Evolutionary conservation across 2,329 filamentous ascomycete species (phyloP).

Genomic region (Fusarium sp.): DNA sequence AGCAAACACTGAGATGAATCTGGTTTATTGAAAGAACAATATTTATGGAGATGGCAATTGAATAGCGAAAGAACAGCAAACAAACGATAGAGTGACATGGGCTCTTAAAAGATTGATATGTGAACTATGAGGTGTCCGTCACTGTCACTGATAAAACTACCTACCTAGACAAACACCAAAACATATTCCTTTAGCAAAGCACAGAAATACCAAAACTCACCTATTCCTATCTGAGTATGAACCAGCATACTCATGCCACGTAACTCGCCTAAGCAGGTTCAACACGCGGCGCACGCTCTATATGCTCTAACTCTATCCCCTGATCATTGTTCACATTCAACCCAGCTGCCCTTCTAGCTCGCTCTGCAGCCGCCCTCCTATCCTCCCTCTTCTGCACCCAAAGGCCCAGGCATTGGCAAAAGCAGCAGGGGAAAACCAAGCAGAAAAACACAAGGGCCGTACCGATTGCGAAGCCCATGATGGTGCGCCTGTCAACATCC

Average conservation of each 20-base stretch:
- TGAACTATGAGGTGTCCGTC: not conserved
- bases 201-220: not conserved
- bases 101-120: not conserved
- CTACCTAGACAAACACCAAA: not conserved
- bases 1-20: not conserved
- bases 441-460: constrained; percentile 12
- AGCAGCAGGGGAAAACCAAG: constrained; percentile 27
- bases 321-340: no score
- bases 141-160: constrained; percentile 1
- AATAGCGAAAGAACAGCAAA: not conserved
- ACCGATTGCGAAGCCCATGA: constrained; percentile 3
- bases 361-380: not conserved
- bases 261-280: not conserved
- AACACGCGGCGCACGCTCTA: no score
- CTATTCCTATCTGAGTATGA: not conserved
- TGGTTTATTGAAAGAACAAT: not conserved
- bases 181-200: not conserved
- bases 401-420: constrained; percentile 12
- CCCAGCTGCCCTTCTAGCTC: not conserved
- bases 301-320: no score
- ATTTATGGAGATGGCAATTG: not conserved
- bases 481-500: no score
- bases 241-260: not conserved
- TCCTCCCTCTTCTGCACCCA: constrained; percentile 13
- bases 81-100: not conserved